Evolutionary conservation across 2,329 filamentous ascomycete genomes (phyloP).

Genomic region (Fusarium staphyleae): DNA sequence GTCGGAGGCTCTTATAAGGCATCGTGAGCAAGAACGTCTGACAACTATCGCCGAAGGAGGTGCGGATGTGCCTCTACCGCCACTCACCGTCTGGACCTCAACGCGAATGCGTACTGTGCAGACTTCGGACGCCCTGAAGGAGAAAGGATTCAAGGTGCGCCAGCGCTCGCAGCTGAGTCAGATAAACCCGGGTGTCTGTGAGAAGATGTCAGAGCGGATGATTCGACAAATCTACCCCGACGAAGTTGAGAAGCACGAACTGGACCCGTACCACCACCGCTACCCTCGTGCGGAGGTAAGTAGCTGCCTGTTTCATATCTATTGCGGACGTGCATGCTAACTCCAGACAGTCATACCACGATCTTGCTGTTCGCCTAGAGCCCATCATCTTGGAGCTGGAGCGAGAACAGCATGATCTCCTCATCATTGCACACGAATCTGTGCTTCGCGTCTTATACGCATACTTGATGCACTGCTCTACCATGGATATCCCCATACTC

Average conservation of each 20-base stretch:
- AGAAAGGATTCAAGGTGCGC: constrained; percentile 82
- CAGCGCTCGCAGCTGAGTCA: constrained; percentile 97
- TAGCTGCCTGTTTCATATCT: background rate
- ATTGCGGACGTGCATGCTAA: constrained; percentile 6
- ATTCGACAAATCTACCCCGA: constrained; percentile 87
- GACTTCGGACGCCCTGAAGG: constrained; percentile 82
- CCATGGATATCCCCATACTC: constrained; percentile 89
- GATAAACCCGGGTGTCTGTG: constrained; percentile 94
- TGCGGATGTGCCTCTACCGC: constrained; percentile 72
- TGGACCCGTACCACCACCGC: constrained; percentile 95
- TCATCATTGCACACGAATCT: constrained; percentile 97
- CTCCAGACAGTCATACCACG: constrained; percentile 82
- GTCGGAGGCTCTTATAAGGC: constrained; percentile 81
- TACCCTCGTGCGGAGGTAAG: constrained; percentile 90
- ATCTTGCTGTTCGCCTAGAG: constrained; percentile 95
- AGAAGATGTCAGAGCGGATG: constrained; percentile 85
- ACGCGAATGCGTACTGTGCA: constrained; percentile 90
- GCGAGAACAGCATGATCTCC: constrained; percentile 94
- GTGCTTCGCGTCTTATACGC: constrained; percentile 97
- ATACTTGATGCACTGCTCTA: constrained; percentile 98
- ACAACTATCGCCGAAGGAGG: constrained; percentile 73
- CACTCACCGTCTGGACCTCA: constrained; percentile 92
- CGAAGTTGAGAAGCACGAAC: constrained; percentile 89
- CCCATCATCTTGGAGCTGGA: constrained; percentile 98
- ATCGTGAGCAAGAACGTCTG: constrained; percentile 82